A percentile compares a stretch with the other conserved stretches of the same genome.
phyloP scores from a whole-genome alignment of 768 basidiomycete genomes.

The Hypsizygus marmoreus region DNA sequence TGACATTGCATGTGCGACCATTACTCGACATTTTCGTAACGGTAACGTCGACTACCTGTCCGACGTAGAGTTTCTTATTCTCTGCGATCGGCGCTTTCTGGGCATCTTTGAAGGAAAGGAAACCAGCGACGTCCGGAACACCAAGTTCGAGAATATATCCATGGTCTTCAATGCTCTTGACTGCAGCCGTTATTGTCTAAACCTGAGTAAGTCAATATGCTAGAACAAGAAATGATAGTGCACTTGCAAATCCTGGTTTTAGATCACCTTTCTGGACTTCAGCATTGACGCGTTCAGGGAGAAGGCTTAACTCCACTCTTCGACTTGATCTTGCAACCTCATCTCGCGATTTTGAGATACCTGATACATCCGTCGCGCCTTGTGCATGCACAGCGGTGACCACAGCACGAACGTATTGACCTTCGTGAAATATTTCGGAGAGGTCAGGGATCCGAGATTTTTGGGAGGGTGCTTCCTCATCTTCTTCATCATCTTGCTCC shows the following conservation, averaged over 20 bases:
- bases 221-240: slow-evolving; percentile 3
- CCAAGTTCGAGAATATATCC: slow-evolving; percentile 92
- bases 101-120: slow-evolving; percentile 78
- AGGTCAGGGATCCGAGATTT: slow-evolving; percentile 63
- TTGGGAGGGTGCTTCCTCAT: slow-evolving; percentile 42
- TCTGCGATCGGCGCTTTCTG: slow-evolving; percentile 36
- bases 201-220: slow-evolving; percentile 13
- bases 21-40: slow-evolving; percentile 72
- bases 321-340: slow-evolving; percentile 68
- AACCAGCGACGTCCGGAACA: slow-evolving; percentile 75
- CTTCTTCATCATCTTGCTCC: slow-evolving; percentile 46
- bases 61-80: slow-evolving; percentile 49
- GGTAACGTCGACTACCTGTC: slow-evolving; percentile 67
- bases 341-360: slow-evolving; percentile 64
- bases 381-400: slow-evolving; percentile 71
- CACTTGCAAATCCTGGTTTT: slow-evolving; percentile 71
- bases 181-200: slow-evolving; percentile 73
- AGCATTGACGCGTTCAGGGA: slow-evolving; percentile 82
- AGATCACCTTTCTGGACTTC: slow-evolving; percentile 81
- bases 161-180: slow-evolving; percentile 90
- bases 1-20: slow-evolving; percentile 77
- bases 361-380: slow-evolving; percentile 60
- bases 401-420: slow-evolving; percentile 82
- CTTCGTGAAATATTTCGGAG: slow-evolving; percentile 72
- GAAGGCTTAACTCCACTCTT: slow-evolving; percentile 82